phyloP scores from a whole-genome alignment of 2,329 filamentous ascomycete species.

The Karstenula rhodostoma region DNA sequence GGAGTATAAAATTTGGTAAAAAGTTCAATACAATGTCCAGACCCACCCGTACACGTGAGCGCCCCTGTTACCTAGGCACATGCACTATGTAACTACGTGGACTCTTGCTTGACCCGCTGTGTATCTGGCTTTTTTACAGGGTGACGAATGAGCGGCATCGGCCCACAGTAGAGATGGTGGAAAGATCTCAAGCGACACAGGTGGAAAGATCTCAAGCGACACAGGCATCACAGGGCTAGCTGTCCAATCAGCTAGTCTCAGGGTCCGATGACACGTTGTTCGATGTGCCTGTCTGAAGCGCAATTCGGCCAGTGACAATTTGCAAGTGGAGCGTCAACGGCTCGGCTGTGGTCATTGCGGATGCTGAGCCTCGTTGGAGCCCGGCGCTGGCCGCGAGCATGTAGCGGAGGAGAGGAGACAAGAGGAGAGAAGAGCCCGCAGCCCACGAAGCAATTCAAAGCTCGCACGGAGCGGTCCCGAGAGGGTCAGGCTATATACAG shows the following conservation, averaged over 20 bases:
- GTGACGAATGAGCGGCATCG: not conserved
- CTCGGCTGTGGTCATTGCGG: constrained; percentile 1
- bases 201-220: not conserved
- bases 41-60: constrained; percentile 5
- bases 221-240: constrained; percentile 10
- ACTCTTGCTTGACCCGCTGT: not conserved
- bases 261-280: constrained; percentile 6
- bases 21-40: not conserved
- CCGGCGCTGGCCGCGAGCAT: too few species aligned
- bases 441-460: not conserved
- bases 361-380: constrained; percentile 2
- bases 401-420: too few species aligned
- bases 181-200: not conserved
- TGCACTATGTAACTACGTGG: not conserved
- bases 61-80: not conserved
- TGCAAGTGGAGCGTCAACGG: constrained; percentile 14
- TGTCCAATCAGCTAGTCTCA: constrained; percentile 12
- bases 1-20: constrained; percentile 7
- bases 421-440: not conserved
- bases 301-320: not conserved
- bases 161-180: not conserved
- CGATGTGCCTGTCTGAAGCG: not conserved
- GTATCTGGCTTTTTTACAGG: not conserved
- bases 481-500: constrained; percentile 8
- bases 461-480: not conserved